A percentile compares a stretch with the other conserved stretches of the same genome.
These are phyloP conservation scores for Streptanthus diversifolius DNA, from an alignment of 345 rosid genomes.

Conservation along the genomic window DNA sequence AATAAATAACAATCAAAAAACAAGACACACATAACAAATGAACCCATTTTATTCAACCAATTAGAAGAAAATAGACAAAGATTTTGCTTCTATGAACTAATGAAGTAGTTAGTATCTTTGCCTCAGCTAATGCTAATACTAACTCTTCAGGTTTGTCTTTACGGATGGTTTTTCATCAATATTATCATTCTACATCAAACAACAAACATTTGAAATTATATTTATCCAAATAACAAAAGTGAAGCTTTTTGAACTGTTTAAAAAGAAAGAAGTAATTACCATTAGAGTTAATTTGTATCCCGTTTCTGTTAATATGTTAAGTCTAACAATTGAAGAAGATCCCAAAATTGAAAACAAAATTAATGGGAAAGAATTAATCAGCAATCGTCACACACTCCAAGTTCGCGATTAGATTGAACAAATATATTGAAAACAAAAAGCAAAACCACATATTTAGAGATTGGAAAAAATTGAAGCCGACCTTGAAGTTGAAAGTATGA, in stretches of 20 bases:
- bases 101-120: slow-evolving; percentile 44
- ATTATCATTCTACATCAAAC: slow-evolving; percentile 60
- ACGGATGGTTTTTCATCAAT: slow-evolving; percentile 80
- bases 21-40: neutral
- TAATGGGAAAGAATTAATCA: no score
- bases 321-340: slow-evolving; percentile 71
- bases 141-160: slow-evolving; percentile 79
- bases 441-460: neutral
- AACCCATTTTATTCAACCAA: neutral
- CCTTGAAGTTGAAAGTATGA: no score
- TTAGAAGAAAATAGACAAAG: neutral
- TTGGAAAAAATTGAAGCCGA: neutral
- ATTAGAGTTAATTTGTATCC: slow-evolving; percentile 72
- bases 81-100: no score
- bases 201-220: neutral
- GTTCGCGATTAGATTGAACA: no score
- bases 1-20: slow-evolving; percentile 14
- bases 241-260: neutral
- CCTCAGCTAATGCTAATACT: slow-evolving; percentile 91
- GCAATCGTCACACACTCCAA: no score
- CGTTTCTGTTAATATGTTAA: slow-evolving; percentile 67
- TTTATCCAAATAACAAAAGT: neutral
- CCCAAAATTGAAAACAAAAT: slow-evolving; percentile 81
- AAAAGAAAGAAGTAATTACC: slow-evolving; percentile 36
- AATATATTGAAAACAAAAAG: slow-evolving; percentile 34